Conservation (phyloP, 306 rosid genomes). For the Coriaria nepalensis region DNA sequence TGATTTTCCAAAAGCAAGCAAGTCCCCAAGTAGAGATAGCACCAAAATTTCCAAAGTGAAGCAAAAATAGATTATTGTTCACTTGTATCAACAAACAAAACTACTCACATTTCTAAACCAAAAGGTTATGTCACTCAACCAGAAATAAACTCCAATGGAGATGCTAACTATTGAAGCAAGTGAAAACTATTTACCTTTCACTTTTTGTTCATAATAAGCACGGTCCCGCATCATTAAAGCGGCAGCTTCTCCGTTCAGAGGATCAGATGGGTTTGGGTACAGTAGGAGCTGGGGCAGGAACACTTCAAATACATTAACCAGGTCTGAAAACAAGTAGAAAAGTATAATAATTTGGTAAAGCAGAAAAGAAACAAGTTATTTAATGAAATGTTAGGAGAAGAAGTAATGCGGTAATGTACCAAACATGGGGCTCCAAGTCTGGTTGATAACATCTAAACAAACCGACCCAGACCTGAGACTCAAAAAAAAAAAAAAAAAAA, state of each 20-base stretch:
- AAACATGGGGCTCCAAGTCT: constrained; percentile 95
- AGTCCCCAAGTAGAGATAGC: no score
- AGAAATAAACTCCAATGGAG: neutral
- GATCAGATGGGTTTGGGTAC: constrained; percentile 85
- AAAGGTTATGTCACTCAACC: neutral
- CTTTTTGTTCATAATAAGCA: constrained; percentile 58
- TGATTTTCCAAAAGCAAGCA: no score
- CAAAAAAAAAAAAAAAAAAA: constrained; percentile 18
- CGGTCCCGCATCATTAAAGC: constrained; percentile 70
- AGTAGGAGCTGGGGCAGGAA: constrained; percentile 92
- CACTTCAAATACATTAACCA: constrained; percentile 69
- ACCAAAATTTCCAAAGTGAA: no score
- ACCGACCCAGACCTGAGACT: constrained; percentile 73
- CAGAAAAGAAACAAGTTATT: no score
- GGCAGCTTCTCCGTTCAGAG: constrained; percentile 83
- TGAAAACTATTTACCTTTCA: constrained; percentile 41
- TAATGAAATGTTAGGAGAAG: neutral
- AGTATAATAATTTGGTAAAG: constrained; percentile 3
- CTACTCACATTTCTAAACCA: neutral
- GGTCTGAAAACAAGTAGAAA: constrained; percentile 35
- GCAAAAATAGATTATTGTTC: no score
- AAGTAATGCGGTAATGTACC: constrained; percentile 34
- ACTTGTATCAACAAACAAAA: no score
- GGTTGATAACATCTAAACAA: constrained; percentile 88
- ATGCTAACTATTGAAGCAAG: neutral